Conservation (phyloP, 352 stramenopile genomes). For the Globisporangium spiculum region DNA sequence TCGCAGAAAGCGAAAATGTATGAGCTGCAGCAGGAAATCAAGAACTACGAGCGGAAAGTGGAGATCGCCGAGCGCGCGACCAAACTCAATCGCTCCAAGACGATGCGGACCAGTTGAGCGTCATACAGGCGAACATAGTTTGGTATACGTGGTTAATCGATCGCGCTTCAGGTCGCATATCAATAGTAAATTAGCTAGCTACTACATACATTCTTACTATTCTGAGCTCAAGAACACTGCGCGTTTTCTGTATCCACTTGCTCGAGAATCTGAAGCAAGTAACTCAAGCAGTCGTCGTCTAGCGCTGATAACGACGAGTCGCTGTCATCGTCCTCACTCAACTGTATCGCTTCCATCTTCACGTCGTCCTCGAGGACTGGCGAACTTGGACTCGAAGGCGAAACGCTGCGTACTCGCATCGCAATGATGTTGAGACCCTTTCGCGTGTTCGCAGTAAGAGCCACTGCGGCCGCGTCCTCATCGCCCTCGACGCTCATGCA, state of each 20-base stretch:
- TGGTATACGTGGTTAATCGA: neutral
- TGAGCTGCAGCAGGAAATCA: constrained; percentile 81
- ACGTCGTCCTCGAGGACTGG: neutral
- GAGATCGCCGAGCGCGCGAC: constrained; percentile 89
- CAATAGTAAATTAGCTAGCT: neutral
- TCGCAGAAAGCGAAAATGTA: constrained; percentile 88
- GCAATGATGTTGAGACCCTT: neutral
- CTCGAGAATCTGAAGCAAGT: constrained; percentile 9
- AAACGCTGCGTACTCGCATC: neutral
- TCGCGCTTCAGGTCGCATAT: neutral
- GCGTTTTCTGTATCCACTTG: neutral
- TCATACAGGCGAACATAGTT: too few relatives aligned
- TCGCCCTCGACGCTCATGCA: neutral
- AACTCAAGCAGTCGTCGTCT: neutral
- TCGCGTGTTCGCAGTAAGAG: neutral
- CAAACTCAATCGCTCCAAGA: constrained; percentile 43
- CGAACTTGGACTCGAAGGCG: neutral
- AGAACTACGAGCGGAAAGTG: constrained; percentile 92
- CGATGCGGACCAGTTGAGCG: constrained; percentile 1
- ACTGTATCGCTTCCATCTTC: neutral
- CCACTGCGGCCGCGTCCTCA: neutral
- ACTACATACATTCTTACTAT: neutral
- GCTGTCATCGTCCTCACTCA: neutral
- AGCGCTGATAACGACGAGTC: neutral
- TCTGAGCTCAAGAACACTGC: neutral